phyloP scores from a whole-genome alignment of 1,284 basidiomycete species.

The Apiotrichum sp. region DNA sequence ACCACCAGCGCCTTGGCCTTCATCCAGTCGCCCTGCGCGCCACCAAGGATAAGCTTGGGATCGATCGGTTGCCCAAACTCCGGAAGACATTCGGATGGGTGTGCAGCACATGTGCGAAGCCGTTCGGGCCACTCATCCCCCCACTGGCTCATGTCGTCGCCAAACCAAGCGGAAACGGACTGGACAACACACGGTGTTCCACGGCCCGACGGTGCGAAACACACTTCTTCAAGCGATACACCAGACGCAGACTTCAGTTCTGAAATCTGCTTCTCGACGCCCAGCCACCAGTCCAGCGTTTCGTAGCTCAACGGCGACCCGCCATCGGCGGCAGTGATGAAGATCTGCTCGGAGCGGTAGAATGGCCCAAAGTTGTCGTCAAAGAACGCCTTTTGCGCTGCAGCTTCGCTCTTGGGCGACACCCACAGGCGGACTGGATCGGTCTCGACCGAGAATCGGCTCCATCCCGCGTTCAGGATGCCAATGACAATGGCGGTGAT shows the following conservation, averaged over 20 bases:
- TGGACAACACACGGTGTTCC: slow-evolving; percentile 84
- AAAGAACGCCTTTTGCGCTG: slow-evolving; percentile 83
- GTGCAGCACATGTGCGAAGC: slow-evolving; percentile 64
- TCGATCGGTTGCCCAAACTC: slow-evolving; percentile 87
- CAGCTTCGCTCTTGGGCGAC: slow-evolving; percentile 75
- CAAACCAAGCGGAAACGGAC: slow-evolving; percentile 84
- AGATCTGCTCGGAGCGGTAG: slow-evolving; percentile 89
- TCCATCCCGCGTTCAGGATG: slow-evolving; percentile 85
- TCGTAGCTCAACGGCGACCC: slow-evolving; percentile 64
- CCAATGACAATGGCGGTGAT: slow-evolving; percentile 65
- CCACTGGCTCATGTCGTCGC: slow-evolving; percentile 63
- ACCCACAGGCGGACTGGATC: slow-evolving; percentile 96
- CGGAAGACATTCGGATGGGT: slow-evolving; percentile 82
- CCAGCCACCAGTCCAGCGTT: slow-evolving; percentile 75
- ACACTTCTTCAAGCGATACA: slow-evolving; percentile 71
- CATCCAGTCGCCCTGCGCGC: slow-evolving; percentile 57
- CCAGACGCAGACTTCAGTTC: slow-evolving; percentile 61
- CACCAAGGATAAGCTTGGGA: slow-evolving; percentile 84
- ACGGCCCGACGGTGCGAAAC: slow-evolving; percentile 83
- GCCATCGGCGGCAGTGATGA: slow-evolving; percentile 58
- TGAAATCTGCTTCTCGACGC: slow-evolving; percentile 71
- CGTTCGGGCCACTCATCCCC: slow-evolving; percentile 68
- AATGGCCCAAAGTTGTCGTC: slow-evolving; percentile 94
- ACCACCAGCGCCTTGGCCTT: slow-evolving; percentile 76
- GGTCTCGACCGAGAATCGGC: slow-evolving; percentile 79